Base-by-base conservation (phyloP, 176 grass and related monocot genomes). In the sorghum (Sorghum bicolor) region DNA sequence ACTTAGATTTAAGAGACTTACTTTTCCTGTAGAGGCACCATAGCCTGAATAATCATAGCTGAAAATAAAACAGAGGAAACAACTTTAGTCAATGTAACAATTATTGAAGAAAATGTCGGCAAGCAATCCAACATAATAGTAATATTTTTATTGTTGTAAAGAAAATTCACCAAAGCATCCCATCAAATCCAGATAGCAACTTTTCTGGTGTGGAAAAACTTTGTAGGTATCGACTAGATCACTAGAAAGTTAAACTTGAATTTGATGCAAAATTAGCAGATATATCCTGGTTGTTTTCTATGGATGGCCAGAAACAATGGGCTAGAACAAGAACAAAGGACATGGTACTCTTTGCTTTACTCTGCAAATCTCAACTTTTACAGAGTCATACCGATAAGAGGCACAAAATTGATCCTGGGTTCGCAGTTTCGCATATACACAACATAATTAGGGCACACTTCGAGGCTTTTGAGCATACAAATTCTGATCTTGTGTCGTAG, bases 11-110 rank as follows among this genome's bases (percentile, higher is more conserved):
- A 47, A 81, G 45, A 48, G 83, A 70, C 81, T 89, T 92, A 98
- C 95, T 92, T 98, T 95, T 77, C 95, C 95, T 77, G 92, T 98
- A 65, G 95, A 98, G 20, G 95, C 95, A 70, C 95, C 92, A 82
- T 98, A 98, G 63, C 95, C 95, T n/a, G 95, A 98, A 84, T 98
- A 98, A 71, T 95, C 95, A 72, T 98, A 98, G 83, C 95, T 98
- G 89, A 86, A 79, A 89, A 11, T 2, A 84, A 77, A 88, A 83
- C 43, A 43, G 80, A 72, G 82, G 30, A 40, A 83, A 74, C 48
- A 79, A 48, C 52, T 75, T 86, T 67, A 79, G 55, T 45, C 81
- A 39, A 32, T 61, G 33, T 53, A 48, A 48, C 17, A 36, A 29
- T 45, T 78, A 62, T 70, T 10, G 6, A 80, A 85, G 25, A 60